Evolutionary conservation across 257 asterid species (phyloP), one percentile per base, ranked within the genome.

Genomic region (Avicennia marina): DNA sequence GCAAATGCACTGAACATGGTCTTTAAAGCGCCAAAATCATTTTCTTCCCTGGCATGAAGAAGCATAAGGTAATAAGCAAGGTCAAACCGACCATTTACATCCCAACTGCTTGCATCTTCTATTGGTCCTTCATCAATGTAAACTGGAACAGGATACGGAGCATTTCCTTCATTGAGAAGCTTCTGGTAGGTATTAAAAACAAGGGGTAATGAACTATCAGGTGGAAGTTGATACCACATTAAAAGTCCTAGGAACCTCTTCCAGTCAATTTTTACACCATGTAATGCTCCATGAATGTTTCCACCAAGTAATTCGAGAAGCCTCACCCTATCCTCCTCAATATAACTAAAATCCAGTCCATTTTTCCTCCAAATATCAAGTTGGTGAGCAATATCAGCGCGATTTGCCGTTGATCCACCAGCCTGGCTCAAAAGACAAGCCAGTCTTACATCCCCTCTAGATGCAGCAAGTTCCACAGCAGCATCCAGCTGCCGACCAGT

Each of bases 161-260:
- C 96, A 73, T 75, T 79, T 68, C 97, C 91, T 24, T 82, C 85
- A 67, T 75, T 79, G 49, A 89, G 85, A 71, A 89, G 95, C 74
- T 83, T 81, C 69, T 86, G 97, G 62, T 89, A 93, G 25, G 94
- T 73, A 63, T 77, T 76, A 66, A 89, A 89, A 43, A 86, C 64
- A 70, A 53, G 66, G 16, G 95, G 90, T 67, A 89, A 74, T n/a
- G 94, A 73, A 70, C 70, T 76, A 42, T 89, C 86, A n/a, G 97
- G 94, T 27, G 95, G 70, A 70, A 93, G 94, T 45, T 89, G 79
- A 80, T 83, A 93, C 99, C 99, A 93, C 97, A 93, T 86, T 73
- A 89, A 58, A 72, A 93, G 76, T 49, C 99, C 97, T 41, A 93
- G 56, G 65, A 93, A 93, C 77, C 99, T 80, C 74, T 89, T 93